A percentile compares a stretch with the other conserved stretches of the same genome.
These are phyloP conservation scores for Curvularia spicifera DNA, from an alignment of 2,329 filamentous ascomycete genomes.

Conservation along the genomic window DNA sequence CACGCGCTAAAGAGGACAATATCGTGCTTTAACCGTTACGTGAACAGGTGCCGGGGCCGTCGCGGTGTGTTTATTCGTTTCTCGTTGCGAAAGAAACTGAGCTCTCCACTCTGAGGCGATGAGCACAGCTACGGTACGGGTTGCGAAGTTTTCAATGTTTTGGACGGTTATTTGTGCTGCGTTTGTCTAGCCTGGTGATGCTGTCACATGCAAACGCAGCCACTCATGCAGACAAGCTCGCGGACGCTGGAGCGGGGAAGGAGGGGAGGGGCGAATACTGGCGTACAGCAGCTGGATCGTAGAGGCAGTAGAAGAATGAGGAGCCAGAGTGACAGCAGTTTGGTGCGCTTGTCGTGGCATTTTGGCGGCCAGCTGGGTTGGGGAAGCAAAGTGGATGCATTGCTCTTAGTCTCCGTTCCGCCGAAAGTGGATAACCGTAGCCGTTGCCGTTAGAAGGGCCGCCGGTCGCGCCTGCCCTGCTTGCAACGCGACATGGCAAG, in stretches of 20 bases:
- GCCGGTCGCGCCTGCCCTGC: constrained; percentile 15
- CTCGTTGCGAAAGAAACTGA: neutral
- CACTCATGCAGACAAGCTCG: constrained; percentile 23
- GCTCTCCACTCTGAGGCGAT: neutral
- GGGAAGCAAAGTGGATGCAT: constrained; percentile 27
- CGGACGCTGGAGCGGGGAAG: constrained; percentile 18
- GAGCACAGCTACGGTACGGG: neutral
- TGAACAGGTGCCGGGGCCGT: neutral
- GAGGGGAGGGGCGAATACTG: neutral
- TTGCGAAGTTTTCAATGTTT: constrained; percentile 5
- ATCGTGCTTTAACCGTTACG: neutral
- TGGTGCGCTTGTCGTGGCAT: constrained; percentile 22
- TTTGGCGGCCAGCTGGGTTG: constrained; percentile 23
- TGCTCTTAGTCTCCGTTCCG: constrained; percentile 25
- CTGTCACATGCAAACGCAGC: constrained; percentile 39
- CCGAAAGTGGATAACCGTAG: constrained; percentile 22
- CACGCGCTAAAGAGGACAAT: neutral
- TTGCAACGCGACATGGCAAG: constrained; percentile 12
- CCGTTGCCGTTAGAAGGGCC: constrained; percentile 1
- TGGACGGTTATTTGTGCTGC: constrained; percentile 1
- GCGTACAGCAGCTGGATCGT: neutral
- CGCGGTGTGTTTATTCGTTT: constrained; percentile 6
- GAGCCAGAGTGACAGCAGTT: constrained; percentile 9
- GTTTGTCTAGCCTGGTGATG: constrained; percentile 24
- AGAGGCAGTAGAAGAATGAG: constrained; percentile 5